A percentile compares a stretch with the other conserved stretches of the same genome.
Conservation (phyloP, 2,329 filamentous ascomycete species). For the Diaporthe helianthi region DNA sequence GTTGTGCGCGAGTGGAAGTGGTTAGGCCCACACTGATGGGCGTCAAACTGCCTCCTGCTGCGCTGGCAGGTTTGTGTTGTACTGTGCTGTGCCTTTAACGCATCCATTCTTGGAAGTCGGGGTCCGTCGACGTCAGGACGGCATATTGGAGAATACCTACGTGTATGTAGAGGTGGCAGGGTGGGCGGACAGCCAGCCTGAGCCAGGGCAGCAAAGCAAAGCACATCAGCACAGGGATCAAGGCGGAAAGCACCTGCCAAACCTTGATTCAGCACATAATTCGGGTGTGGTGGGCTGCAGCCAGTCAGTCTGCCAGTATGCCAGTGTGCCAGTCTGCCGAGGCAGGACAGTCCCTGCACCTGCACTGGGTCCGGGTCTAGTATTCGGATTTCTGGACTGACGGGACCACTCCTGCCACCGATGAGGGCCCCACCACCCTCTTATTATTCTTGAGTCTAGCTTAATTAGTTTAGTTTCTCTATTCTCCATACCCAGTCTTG, state of each 20-base stretch:
- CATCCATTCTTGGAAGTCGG: slow-evolving; percentile 9
- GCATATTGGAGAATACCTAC: neutral
- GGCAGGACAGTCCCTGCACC: slow-evolving; percentile 8
- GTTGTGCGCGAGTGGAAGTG: slow-evolving; percentile 1
- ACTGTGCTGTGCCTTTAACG: neutral
- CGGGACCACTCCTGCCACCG: slow-evolving; percentile 1
- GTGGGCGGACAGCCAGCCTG: neutral
- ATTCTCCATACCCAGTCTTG: neutral
- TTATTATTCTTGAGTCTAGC: slow-evolving; percentile 2
- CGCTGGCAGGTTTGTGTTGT: neutral
- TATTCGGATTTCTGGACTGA: neutral
- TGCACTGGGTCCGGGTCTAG: neutral
- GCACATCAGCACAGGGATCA: slow-evolving; percentile 17
- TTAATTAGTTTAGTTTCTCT: neutral
- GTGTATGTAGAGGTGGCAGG: too few relatives aligned
- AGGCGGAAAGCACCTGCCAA: slow-evolving; percentile 12
- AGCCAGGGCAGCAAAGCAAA: neutral
- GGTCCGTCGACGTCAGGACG: slow-evolving; percentile 17
- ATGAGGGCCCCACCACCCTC: slow-evolving; percentile 23
- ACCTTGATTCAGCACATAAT: slow-evolving; percentile 1
- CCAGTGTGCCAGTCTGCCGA: too few relatives aligned
- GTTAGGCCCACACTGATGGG: slow-evolving; percentile 8
- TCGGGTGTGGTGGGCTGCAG: neutral
- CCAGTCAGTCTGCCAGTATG: too few relatives aligned
- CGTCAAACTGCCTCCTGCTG: neutral